phyloP scores from a whole-genome alignment of 1,139 yeast species.

The Yamadazyma oceani region DNA sequence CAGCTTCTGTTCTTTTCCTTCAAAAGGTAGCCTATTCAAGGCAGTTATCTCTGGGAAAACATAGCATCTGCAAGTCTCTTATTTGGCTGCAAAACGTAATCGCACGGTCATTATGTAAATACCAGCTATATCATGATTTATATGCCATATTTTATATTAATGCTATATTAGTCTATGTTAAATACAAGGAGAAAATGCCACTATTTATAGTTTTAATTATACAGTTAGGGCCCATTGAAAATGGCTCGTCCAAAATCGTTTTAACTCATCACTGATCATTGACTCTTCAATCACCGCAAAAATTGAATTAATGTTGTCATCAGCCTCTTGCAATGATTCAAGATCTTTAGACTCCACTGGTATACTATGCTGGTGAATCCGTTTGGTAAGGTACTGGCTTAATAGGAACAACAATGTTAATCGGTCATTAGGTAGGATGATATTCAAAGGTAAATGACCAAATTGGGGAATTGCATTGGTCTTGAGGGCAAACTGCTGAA shows the following conservation, averaged over 20 bases:
- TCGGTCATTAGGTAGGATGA: constrained; percentile 27
- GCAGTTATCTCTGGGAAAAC: no score
- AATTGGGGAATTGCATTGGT: constrained; percentile 7
- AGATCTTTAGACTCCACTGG: neutral
- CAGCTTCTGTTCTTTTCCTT: no score
- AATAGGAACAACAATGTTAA: constrained; percentile 13
- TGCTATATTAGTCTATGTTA: no score
- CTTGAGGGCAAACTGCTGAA: constrained; percentile 14
- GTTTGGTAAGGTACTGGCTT: constrained; percentile 10
- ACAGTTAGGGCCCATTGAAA: constrained; percentile 19
- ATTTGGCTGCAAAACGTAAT: no score
- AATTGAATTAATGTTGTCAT: constrained; percentile 30
- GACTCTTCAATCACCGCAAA: constrained; percentile 26
- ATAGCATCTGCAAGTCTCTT: no score
- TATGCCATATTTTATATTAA: no score
- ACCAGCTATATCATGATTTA: no score
- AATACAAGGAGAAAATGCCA: no score
- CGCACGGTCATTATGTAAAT: no score
- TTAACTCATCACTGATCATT: constrained; percentile 22
- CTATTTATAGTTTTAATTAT: neutral
- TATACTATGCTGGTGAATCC: constrained; percentile 45
- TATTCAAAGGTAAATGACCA: constrained; percentile 4
- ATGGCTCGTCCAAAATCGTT: constrained; percentile 15
- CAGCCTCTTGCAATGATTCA: constrained; percentile 16
- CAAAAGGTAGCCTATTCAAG: no score